Conservation (phyloP, 2,329 filamentous ascomycete genomes). For the Trichocomaceae sp. region DNA sequence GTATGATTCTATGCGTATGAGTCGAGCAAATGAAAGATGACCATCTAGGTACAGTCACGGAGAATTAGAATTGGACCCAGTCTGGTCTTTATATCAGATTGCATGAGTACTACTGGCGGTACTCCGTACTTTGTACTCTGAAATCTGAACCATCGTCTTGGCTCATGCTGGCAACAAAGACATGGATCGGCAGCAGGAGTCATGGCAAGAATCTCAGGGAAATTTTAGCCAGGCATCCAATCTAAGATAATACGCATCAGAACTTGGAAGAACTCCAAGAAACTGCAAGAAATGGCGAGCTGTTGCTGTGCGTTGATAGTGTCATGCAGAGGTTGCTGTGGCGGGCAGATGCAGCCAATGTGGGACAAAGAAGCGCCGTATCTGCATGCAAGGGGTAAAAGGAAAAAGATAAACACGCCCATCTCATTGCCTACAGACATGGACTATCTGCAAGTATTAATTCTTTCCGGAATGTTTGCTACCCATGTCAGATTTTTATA, state of each 20-base stretch:
- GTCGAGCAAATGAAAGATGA: background rate
- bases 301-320: background rate
- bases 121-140: background rate
- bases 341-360: background rate
- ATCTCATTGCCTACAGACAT: constrained; percentile 6
- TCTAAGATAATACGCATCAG: background rate
- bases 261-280: background rate
- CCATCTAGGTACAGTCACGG: background rate
- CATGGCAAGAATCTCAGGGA: background rate
- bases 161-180: constrained; percentile 3
- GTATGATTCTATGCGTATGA: background rate
- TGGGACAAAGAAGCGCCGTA: constrained; percentile 4
- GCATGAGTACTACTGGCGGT: background rate
- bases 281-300: background rate
- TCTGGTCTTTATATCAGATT: background rate
- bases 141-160: background rate
- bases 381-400: constrained; percentile 7
- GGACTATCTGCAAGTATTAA: background rate
- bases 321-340: constrained; percentile 1
- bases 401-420: background rate
- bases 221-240: constrained; percentile 2
- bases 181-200: background rate
- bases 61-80: background rate
- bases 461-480: constrained; percentile 1
- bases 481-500: background rate